phyloP scores from a whole-genome alignment of 2,329 filamentous ascomycete species.

The Xenoacremonium recifei region DNA sequence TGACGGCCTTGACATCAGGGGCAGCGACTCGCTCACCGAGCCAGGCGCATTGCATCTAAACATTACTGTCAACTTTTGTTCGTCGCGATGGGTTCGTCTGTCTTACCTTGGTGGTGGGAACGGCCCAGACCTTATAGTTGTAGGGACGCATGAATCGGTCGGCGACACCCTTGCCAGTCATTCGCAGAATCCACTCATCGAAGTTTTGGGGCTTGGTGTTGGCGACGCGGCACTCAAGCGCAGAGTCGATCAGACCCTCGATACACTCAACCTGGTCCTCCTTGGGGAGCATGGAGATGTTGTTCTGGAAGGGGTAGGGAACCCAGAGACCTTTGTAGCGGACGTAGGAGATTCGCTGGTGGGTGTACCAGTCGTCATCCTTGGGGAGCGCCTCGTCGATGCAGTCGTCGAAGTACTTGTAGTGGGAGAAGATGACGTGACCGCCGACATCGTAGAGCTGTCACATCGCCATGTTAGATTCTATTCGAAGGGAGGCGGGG shows the following conservation, averaged over 20 bases:
- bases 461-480: slow-evolving; percentile 15
- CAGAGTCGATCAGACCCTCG: slow-evolving; percentile 93
- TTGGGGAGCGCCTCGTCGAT: slow-evolving; percentile 95
- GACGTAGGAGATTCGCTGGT: slow-evolving; percentile 98
- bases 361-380: slow-evolving; percentile 92
- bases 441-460: slow-evolving; percentile 98
- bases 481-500: slow-evolving; percentile 7
- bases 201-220: slow-evolving; percentile 95
- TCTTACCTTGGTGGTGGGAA: slow-evolving; percentile 88
- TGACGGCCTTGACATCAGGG: slow-evolving; percentile 90
- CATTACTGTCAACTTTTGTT: neutral
- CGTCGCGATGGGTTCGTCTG: neutral
- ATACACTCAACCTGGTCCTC: slow-evolving; percentile 94
- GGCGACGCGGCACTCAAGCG: slow-evolving; percentile 79
- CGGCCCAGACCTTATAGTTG: slow-evolving; percentile 99
- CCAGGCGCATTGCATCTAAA: slow-evolving; percentile 97
- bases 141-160: slow-evolving; percentile 99
- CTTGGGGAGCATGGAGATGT: slow-evolving; percentile 97
- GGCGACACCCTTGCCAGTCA: slow-evolving; percentile 84
- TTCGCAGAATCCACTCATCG: slow-evolving; percentile 96
- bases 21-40: slow-evolving; percentile 97
- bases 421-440: slow-evolving; percentile 99
- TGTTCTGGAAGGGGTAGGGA: slow-evolving; percentile 99
- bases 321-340: slow-evolving; percentile 97
- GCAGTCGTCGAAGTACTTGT: slow-evolving; percentile 99